phyloP scores from a whole-genome alignment of 768 basidiomycete species.

The Naematelia encephala region DNA sequence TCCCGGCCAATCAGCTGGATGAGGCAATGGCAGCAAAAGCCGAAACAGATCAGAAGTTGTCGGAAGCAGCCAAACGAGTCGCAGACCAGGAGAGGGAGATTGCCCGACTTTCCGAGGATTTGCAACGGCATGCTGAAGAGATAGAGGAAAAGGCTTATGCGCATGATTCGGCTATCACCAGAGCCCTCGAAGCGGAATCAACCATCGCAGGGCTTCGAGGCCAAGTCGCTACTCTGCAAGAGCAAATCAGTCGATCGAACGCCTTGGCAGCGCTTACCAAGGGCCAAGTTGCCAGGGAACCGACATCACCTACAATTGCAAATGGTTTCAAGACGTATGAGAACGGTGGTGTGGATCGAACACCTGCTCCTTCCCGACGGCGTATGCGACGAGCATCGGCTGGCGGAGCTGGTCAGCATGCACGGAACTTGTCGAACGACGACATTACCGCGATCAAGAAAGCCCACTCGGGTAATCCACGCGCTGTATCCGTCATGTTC shows the following conservation, averaged over 20 bases:
- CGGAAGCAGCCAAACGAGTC: conserved; percentile 69
- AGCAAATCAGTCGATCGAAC: conserved; percentile 93
- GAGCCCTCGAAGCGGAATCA: conserved; percentile 68
- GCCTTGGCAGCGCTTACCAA: conserved; percentile 82
- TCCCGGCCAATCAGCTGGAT: conserved; percentile 68
- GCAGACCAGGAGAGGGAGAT: conserved; percentile 81
- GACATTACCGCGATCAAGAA: conserved; percentile 61
- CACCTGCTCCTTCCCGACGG: conserved; percentile 21
- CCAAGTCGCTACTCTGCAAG: conserved; percentile 86
- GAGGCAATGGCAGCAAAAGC: conserved; percentile 71
- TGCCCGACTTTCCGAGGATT: conserved; percentile 72
- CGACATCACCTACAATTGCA: conserved; percentile 69
- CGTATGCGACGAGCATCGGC: conserved; percentile 37
- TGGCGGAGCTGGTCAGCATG: conserved; percentile 53
- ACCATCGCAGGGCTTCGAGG: conserved; percentile 85
- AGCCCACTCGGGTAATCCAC: conserved; percentile 25
- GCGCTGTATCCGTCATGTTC: conserved; percentile 49
- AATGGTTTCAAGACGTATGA: conserved; percentile 61
- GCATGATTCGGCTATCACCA: conserved; percentile 60
- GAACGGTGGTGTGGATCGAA: conserved; percentile 22
- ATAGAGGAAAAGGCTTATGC: conserved; percentile 71
- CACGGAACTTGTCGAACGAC: conserved; percentile 69
- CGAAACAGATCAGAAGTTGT: conserved; percentile 73
- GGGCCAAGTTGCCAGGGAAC: conserved; percentile 61
- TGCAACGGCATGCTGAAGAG: conserved; percentile 67